These are phyloP conservation scores for Chrysanthemum makinoi DNA, from an alignment of 129 eudicot species.

Conservation along the genomic window DNA sequence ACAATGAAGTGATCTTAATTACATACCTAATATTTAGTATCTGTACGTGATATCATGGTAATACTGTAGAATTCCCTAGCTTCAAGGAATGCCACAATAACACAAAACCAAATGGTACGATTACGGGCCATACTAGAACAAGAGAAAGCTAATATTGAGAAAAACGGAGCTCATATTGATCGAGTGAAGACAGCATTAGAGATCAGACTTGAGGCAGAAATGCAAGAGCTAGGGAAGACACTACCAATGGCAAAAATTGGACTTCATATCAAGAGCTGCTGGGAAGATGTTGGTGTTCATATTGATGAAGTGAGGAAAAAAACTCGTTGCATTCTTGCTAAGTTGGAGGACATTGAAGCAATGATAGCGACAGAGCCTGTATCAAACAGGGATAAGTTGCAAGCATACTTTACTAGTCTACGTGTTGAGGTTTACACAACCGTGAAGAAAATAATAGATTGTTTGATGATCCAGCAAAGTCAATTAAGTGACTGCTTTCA, in stretches of 20 bases:
- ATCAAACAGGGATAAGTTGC: background rate
- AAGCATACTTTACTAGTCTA: background rate
- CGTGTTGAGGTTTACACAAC: background rate
- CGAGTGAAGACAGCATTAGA: background rate
- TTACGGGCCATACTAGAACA: background rate
- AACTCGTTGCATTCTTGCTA: background rate
- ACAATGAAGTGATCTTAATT: background rate
- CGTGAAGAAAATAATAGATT: background rate
- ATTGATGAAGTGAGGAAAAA: no score
- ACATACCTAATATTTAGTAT: no score
- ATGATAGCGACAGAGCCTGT: background rate
- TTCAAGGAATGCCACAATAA: background rate
- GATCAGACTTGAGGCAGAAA: no score
- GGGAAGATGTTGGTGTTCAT: background rate
- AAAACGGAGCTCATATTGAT: background rate
- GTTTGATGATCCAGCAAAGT: background rate
- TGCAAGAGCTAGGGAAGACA: no score
- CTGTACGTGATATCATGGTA: no score
- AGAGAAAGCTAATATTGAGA: background rate
- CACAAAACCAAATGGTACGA: background rate
- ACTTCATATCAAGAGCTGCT: background rate
- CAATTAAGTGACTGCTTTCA: no score
- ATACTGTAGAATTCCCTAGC: background rate
- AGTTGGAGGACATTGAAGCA: background rate
- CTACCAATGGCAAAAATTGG: no score